phyloP scores from a whole-genome alignment of 1,284 basidiomycete species.

The Ustilago trichophora region DNA sequence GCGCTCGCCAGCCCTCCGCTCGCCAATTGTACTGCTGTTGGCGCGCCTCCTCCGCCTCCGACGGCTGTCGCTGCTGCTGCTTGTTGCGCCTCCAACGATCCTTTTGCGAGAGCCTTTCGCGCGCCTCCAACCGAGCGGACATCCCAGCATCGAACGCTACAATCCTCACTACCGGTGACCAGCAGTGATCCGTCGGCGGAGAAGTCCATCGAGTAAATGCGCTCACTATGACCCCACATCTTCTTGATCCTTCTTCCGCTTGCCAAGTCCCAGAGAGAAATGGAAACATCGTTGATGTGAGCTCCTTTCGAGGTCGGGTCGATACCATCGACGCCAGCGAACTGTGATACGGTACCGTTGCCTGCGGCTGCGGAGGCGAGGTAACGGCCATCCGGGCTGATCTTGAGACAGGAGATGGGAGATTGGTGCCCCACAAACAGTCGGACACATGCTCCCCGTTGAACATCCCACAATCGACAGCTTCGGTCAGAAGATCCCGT shows the following conservation, averaged over 20 bases:
- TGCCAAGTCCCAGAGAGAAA: slow-evolving; percentile 95
- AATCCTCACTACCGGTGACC: slow-evolving; percentile 88
- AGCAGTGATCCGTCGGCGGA: slow-evolving; percentile 89
- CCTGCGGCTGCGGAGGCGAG: slow-evolving; percentile 78
- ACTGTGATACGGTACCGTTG: slow-evolving; percentile 37
- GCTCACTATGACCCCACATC: slow-evolving; percentile 90
- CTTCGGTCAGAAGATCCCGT: slow-evolving; percentile 97
- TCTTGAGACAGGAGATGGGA: slow-evolving; percentile 83
- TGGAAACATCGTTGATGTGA: slow-evolving; percentile 80
- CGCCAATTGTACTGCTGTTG: slow-evolving; percentile 1
- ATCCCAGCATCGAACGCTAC: slow-evolving; percentile 97
- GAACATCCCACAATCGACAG: slow-evolving; percentile 97
- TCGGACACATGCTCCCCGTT: slow-evolving; percentile 88
- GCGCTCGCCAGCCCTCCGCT: slow-evolving; percentile 8
- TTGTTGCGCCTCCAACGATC: slow-evolving; percentile 32
- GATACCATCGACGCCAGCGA: slow-evolving; percentile 20
- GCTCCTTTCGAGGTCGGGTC: slow-evolving; percentile 12
- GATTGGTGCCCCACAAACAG: slow-evolving; percentile 96
- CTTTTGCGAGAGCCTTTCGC: slow-evolving; percentile 10
- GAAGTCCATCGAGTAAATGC: slow-evolving; percentile 89
- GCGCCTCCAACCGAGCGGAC: slow-evolving; percentile 77
- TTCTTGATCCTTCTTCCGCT: slow-evolving; percentile 93
- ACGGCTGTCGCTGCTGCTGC: slow-evolving; percentile 14
- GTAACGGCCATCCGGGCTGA: slow-evolving; percentile 92
- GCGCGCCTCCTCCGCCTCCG: neutral